These are phyloP conservation scores for Takakia lepidozioides DNA, from an alignment of 225 moss, liverwort and hornwort species.

Conservation along the genomic window DNA sequence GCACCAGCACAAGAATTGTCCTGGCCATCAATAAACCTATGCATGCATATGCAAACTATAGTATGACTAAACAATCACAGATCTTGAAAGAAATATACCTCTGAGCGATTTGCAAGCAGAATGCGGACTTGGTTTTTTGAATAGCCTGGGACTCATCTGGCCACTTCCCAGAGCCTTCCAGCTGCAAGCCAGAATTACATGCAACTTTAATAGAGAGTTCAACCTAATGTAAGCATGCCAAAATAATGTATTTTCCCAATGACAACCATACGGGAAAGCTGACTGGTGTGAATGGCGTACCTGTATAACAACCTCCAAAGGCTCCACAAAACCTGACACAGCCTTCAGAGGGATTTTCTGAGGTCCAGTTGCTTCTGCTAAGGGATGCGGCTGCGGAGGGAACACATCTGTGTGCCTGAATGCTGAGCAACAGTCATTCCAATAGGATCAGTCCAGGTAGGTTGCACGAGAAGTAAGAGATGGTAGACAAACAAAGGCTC, in stretches of 20 bases:
- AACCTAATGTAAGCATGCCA: no score
- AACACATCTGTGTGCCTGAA: conserved; percentile 76
- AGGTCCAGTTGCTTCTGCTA: conserved; percentile 43
- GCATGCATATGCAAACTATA: no score
- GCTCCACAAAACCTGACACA: conserved; percentile 42
- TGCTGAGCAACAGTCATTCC: conserved; percentile 28
- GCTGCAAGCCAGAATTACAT: conserved; percentile 43
- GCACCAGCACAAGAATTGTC: no score
- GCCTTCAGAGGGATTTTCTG: conserved; percentile 33
- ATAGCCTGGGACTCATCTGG: conserved; percentile 78
- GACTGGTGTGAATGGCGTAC: no score
- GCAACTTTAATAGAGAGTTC: no score
- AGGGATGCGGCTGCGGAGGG: conserved; percentile 75
- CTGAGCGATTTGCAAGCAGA: conserved; percentile 72
- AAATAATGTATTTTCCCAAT: no score
- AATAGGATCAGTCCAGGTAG: not conserved
- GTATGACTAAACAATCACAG: no score
- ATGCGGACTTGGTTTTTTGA: conserved; percentile 74
- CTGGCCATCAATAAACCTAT: no score
- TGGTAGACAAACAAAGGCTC: conserved; percentile 11
- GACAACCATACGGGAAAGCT: no score
- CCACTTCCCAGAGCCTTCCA: conserved; percentile 97
- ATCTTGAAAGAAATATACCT: no score
- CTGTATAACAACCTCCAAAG: conserved; percentile 66
- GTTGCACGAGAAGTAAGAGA: no score